Percentiles rank a stretch among this genome's conserved stretches.
phyloP scores from a whole-genome alignment of 371 early-diverging fungal species.

The Mucor saturninus region DNA sequence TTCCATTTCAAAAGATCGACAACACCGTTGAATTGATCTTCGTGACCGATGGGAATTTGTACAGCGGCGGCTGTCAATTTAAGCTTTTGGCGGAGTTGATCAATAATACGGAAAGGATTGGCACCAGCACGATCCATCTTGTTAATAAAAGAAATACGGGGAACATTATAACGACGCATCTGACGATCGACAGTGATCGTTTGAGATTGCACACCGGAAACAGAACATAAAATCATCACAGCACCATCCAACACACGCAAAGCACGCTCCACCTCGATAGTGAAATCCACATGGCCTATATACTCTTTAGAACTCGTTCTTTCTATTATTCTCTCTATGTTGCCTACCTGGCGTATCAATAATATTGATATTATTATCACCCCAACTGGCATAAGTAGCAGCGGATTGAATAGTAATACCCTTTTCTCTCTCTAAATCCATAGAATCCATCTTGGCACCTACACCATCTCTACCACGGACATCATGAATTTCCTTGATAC shows the following conservation, averaged over 20 bases:
- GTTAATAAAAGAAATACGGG: slow-evolving; percentile 88
- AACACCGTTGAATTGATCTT: slow-evolving; percentile 90
- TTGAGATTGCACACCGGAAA: slow-evolving; percentile 90
- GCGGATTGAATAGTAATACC: slow-evolving; percentile 94
- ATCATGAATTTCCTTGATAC: slow-evolving; percentile 96
- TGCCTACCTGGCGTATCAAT: slow-evolving; percentile 86
- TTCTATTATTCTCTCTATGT: neutral
- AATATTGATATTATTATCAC: slow-evolving; percentile 83
- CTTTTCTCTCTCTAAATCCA: slow-evolving; percentile 98
- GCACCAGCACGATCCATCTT: slow-evolving; percentile 96
- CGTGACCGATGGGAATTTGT: slow-evolving; percentile 94
- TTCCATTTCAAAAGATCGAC: slow-evolving; percentile 89
- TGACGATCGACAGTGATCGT: slow-evolving; percentile 97
- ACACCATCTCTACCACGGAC: slow-evolving; percentile 97
- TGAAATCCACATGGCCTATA: slow-evolving; percentile 91
- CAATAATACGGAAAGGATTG: slow-evolving; percentile 91
- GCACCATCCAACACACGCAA: slow-evolving; percentile 92
- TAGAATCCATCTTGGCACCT: slow-evolving; percentile 98
- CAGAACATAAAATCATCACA: slow-evolving; percentile 84
- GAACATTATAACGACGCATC: slow-evolving; percentile 90
- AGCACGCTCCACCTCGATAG: slow-evolving; percentile 92
- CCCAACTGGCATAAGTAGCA: slow-evolving; percentile 87
- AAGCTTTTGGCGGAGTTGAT: slow-evolving; percentile 89
- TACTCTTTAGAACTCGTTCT: neutral
- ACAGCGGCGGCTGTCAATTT: slow-evolving; percentile 90